Conservation (phyloP, 805 yeast genomes). For the Hanseniaspora clermontiae region DNA sequence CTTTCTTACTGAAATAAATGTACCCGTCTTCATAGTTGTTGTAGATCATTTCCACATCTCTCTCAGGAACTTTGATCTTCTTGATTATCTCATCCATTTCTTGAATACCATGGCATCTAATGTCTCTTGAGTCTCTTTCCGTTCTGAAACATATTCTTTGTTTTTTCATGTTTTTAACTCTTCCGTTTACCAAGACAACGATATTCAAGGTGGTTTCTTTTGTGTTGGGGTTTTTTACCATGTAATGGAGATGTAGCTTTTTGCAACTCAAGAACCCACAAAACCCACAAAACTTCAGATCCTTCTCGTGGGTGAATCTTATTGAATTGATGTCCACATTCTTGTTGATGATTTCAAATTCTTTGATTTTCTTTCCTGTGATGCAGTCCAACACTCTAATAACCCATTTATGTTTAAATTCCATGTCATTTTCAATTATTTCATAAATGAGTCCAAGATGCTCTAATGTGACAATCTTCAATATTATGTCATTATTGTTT, state of each 20-base stretch:
- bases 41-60: neutral
- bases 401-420: neutral
- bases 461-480: slow-evolving; percentile 1
- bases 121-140: slow-evolving; percentile 86
- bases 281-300: slow-evolving; percentile 68
- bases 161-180: slow-evolving; percentile 58
- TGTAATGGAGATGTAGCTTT: slow-evolving; percentile 60
- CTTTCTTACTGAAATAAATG: neutral
- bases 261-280: slow-evolving; percentile 80
- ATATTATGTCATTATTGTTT: neutral
- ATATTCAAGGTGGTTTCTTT: slow-evolving; percentile 31
- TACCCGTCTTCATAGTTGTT: slow-evolving; percentile 4
- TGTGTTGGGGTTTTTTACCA: slow-evolving; percentile 40
- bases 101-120: slow-evolving; percentile 76
- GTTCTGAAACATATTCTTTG: slow-evolving; percentile 74
- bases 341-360: neutral
- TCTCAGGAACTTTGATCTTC: slow-evolving; percentile 17
- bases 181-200: slow-evolving; percentile 51
- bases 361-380: neutral
- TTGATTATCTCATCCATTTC: slow-evolving; percentile 60
- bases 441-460: slow-evolving; percentile 9
- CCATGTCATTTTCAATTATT: neutral
- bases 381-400: neutral
- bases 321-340: slow-evolving; percentile 28
- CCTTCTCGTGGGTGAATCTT: slow-evolving; percentile 66